Evolutionary conservation across 129 eudicot species (phyloP).

Genomic region (Tagetes patula): DNA sequence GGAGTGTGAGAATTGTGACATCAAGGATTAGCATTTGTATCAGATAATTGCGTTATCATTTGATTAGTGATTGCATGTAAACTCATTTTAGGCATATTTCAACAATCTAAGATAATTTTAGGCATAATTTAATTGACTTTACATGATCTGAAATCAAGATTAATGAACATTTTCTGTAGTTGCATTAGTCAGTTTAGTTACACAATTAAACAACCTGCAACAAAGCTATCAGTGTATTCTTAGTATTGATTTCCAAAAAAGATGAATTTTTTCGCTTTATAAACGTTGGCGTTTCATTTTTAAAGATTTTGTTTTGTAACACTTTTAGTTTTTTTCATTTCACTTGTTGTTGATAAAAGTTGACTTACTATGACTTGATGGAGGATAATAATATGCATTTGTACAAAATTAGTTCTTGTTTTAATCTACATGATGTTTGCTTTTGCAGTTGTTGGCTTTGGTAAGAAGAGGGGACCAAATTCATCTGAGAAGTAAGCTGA

Average conservation of each 20-base stretch:
- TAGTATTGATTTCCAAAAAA: background rate
- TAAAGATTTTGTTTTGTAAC: background rate
- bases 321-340: background rate
- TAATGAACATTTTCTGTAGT: background rate
- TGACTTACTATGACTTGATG: background rate
- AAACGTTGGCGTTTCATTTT: background rate
- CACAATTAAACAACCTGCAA: background rate
- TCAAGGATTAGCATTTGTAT: background rate
- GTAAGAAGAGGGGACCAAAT: conserved; percentile 19
- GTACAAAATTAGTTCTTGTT: background rate
- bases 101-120: background rate
- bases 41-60: too few species aligned
- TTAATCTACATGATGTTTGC: background rate
- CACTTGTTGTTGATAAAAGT: background rate
- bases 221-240: background rate
- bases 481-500: conserved; percentile 10
- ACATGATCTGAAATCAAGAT: background rate
- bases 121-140: background rate
- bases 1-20: background rate
- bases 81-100: background rate
- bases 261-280: background rate
- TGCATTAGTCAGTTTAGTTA: background rate
- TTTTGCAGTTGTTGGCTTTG: conserved; percentile 15
- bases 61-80: too few species aligned
- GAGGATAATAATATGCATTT: too few species aligned